Conservation (phyloP, 2,329 filamentous ascomycete species). For the Drechslera avenae region DNA sequence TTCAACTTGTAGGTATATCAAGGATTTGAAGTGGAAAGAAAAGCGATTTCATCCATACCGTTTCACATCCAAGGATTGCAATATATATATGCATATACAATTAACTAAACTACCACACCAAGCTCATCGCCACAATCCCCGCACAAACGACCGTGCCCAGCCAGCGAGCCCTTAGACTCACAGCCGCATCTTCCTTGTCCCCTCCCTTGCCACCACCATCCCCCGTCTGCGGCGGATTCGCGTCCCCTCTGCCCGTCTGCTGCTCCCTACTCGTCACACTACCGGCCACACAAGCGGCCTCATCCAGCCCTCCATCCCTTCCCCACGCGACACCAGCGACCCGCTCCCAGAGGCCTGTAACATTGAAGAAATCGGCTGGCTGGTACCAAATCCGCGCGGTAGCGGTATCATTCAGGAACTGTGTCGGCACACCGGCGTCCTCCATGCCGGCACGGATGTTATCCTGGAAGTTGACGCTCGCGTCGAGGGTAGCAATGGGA, state of each 20-base stretch:
- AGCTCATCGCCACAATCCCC: slow-evolving; percentile 11
- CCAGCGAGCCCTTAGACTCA: slow-evolving; percentile 20
- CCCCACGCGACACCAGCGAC: slow-evolving; percentile 37
- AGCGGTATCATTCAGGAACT: slow-evolving; percentile 66
- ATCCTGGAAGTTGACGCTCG: slow-evolving; percentile 48
- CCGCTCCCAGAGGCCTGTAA: slow-evolving; percentile 59
- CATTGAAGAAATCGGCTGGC: slow-evolving; percentile 57
- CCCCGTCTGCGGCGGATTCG: slow-evolving; percentile 21
- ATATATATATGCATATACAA: too few species aligned
- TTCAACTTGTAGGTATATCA: too few species aligned
- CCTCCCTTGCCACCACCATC: slow-evolving; percentile 10
- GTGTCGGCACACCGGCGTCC: slow-evolving; percentile 53
- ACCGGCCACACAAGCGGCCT: slow-evolving; percentile 34
- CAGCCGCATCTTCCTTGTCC: slow-evolving; percentile 24
- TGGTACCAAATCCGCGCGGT: slow-evolving; percentile 68
- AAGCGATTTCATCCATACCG: too few species aligned
- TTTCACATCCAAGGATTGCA: too few species aligned
- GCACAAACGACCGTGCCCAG: slow-evolving; percentile 16
- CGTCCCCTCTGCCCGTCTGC: slow-evolving; percentile 35
- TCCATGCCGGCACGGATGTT: slow-evolving; percentile 44
- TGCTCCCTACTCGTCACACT: slow-evolving; percentile 33
- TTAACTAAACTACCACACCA: not conserved
- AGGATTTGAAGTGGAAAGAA: too few species aligned
- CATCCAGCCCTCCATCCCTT: slow-evolving; percentile 34
- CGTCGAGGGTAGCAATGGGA: slow-evolving; percentile 28